Evolutionary conservation across 257 asterid genomes (phyloP).

Genomic region (Oldenlandia corymbosa): DNA sequence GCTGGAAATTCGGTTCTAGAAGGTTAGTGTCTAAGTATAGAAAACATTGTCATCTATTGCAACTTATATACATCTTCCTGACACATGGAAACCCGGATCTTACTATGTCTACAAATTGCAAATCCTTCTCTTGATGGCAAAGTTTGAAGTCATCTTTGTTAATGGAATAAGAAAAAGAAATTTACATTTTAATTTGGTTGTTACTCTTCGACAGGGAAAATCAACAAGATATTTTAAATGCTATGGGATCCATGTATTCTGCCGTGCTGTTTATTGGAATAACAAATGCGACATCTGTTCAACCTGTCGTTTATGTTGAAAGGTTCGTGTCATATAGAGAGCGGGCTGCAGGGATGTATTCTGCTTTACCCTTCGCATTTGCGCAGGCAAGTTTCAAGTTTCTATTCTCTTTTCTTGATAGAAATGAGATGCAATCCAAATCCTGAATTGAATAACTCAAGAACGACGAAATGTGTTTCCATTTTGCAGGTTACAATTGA

Average conservation of each 20-base stretch:
- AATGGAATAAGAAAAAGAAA: neutral
- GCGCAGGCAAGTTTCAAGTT: conserved; percentile 46
- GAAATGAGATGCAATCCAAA: neutral
- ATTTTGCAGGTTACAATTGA: conserved; percentile 70
- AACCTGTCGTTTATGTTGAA: conserved; percentile 84
- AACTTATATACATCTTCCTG: neutral
- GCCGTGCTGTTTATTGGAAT: conserved; percentile 82
- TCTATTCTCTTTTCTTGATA: neutral
- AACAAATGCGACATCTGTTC: conserved; percentile 80
- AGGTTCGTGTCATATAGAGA: conserved; percentile 84
- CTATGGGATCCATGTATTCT: conserved; percentile 88
- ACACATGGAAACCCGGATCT: neutral
- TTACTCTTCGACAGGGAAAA: conserved; percentile 38
- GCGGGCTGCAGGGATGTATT: conserved; percentile 92
- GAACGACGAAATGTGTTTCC: neutral
- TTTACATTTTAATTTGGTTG: neutral
- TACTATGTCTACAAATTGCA: neutral
- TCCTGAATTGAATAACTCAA: neutral
- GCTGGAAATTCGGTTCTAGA: conserved; percentile 85
- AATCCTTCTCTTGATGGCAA: neutral
- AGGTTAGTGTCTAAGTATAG: conserved; percentile 37
- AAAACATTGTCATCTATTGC: neutral
- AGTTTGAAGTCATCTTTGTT: neutral
- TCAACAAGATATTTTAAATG: conserved; percentile 83
- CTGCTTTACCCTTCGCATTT: conserved; percentile 86